Conservation (phyloP, 1,139 yeast species). For the Lizanozyma gosingica region DNA sequence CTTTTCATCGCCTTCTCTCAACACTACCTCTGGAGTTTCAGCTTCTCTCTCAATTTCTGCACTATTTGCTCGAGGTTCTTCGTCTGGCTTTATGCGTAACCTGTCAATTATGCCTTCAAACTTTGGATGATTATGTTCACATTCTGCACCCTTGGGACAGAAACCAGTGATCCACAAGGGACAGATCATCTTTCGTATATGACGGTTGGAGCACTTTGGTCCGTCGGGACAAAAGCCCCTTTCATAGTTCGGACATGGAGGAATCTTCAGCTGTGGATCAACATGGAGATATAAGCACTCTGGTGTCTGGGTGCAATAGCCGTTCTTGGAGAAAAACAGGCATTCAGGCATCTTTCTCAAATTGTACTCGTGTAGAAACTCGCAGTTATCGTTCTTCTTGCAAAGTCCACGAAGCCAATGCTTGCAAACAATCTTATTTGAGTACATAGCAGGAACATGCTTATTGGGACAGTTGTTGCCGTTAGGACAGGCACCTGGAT, state of each 20-base stretch:
- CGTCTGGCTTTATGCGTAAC: constrained; percentile 44
- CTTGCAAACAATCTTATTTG: constrained; percentile 84
- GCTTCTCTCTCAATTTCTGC: too few species aligned
- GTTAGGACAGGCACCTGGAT: constrained; percentile 71
- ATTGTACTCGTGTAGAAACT: constrained; percentile 91
- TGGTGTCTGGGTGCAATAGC: constrained; percentile 88
- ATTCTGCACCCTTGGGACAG: constrained; percentile 70
- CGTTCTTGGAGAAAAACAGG: constrained; percentile 76
- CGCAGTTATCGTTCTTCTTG: constrained; percentile 95
- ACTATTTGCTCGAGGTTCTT: too few species aligned
- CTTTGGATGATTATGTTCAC: constrained; percentile 52
- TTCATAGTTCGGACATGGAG: constrained; percentile 77
- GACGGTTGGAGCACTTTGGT: constrained; percentile 77
- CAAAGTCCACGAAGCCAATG: constrained; percentile 98
- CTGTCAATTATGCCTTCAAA: constrained; percentile 41
- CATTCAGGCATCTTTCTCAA: constrained; percentile 97
- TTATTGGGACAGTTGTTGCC: constrained; percentile 82
- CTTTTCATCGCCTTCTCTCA: too few species aligned
- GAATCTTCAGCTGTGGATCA: constrained; percentile 81
- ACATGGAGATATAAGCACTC: constrained; percentile 91
- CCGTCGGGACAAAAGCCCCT: constrained; percentile 93
- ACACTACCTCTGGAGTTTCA: too few species aligned
- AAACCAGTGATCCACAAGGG: constrained; percentile 85
- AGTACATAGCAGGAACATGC: constrained; percentile 75
- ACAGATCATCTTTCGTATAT: constrained; percentile 69